phyloP scores from a whole-genome alignment of 2,329 filamentous ascomycete genomes.

The Colletotrichum neosansevieriae region DNA sequence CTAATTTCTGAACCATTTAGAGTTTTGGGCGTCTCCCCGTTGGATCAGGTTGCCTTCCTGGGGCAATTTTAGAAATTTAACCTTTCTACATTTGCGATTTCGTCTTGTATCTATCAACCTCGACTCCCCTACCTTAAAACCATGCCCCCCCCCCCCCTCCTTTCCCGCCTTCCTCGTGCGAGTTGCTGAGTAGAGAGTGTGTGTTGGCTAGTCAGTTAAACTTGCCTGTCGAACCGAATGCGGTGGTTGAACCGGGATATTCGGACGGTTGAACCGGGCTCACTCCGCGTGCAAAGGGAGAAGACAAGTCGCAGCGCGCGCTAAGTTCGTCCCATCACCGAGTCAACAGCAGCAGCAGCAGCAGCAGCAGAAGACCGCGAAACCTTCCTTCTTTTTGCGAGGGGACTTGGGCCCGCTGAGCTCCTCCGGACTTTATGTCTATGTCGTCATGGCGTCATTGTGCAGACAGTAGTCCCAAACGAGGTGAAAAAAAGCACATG shows the following conservation, averaged over 20 bases:
- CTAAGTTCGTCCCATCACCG: conserved; percentile 15
- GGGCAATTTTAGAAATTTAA: too few species aligned
- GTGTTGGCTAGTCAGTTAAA: background rate
- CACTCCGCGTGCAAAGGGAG: background rate
- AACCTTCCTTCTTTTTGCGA: conserved; percentile 11
- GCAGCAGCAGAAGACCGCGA: background rate
- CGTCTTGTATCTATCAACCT: too few species aligned
- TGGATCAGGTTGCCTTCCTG: background rate
- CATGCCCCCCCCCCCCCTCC: too few species aligned
- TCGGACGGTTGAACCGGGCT: too few species aligned
- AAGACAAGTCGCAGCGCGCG: background rate
- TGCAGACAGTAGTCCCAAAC: background rate
- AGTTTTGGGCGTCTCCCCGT: too few species aligned
- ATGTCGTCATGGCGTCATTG: conserved; percentile 13
- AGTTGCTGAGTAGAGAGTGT: too few species aligned
- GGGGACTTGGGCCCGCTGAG: background rate
- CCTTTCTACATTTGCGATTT: too few species aligned
- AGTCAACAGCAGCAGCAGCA: too few species aligned
- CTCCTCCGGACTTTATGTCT: background rate
- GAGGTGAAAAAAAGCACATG: background rate
- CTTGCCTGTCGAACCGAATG: conserved; percentile 3
- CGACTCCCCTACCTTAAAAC: too few species aligned
- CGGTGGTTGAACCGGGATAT: background rate
- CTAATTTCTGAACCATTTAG: too few species aligned
- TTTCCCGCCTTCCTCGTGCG: too few species aligned